Base-by-base conservation (phyloP, 306 rosid genomes). In the Notholithocarpus densiflorus region DNA sequence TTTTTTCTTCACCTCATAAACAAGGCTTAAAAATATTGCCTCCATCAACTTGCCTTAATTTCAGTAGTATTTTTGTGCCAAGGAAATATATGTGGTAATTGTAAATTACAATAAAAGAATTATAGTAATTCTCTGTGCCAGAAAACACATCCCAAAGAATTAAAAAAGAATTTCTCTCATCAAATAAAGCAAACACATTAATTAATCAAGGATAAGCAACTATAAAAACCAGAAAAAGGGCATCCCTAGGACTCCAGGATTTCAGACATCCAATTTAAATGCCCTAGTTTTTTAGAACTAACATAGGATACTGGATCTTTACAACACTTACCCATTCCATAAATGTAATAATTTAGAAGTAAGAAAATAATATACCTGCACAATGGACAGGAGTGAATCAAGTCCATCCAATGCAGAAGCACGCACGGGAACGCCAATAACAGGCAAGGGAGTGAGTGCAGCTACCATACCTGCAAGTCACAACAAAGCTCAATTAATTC, bases 381-480 rank as follows among this genome's bases (percentile, higher is more conserved):
- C 92, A 71, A 91, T 95, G 23, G 98, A 91, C 68, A 92, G 82
- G 74, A 91, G 92, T 6, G 98, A 95, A 90, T 95, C 98, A 29
- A 93, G 40, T 70, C 98, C 98, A 77, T 86, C 94, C 76, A 95
- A 78, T 45, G 92, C 56, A 75, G 98, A 89, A 72, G 92, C 94
- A 68, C 97, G 94, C 64, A 95, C 96, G 15, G 98, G 98, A 75
- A 95, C 98, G 56, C 98, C 97, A 69, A 95, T 76, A 55, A 95
- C 94, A 15, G 98, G 92, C 79, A 92, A 68, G 61, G 93, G 91
- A 77, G 93, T 88, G 53, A 90, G 90, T 61, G 98, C 89, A 72
- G 96, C 98, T 66, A 92, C 98, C 98, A 95, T 95, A 74, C 98
- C 98, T 94, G 72, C 79, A 82, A 82, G 59, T 66, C 56, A 51